phyloP scores from a whole-genome alignment of 768 basidiomycete genomes.

The Candolleomyces eurysporus region DNA sequence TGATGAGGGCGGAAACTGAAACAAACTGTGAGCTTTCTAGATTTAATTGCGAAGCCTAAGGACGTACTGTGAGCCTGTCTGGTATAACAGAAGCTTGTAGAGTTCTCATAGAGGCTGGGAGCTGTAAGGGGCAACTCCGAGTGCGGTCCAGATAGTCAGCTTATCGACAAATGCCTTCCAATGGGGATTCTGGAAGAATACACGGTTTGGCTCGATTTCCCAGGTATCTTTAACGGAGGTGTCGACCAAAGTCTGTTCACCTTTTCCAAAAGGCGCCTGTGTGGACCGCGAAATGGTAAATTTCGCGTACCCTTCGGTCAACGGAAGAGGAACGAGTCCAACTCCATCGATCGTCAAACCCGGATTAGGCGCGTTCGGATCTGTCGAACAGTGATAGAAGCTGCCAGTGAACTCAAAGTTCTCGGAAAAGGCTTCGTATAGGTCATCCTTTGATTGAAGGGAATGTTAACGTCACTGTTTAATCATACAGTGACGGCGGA shows the following conservation, averaged over 20 bases:
- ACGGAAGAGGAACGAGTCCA: constrained; percentile 43
- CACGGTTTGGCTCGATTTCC: constrained; percentile 42
- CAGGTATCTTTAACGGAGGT: constrained; percentile 47
- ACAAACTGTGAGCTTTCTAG: too few species aligned
- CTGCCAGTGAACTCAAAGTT: constrained; percentile 32
- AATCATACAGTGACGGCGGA: too few species aligned
- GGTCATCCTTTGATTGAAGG: constrained; percentile 21
- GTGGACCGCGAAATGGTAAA: constrained; percentile 30
- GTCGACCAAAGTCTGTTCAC: neutral
- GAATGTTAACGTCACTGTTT: too few species aligned
- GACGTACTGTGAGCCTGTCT: too few species aligned
- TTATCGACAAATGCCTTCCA: constrained; percentile 38
- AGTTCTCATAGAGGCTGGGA: constrained; percentile 20
- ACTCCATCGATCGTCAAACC: constrained; percentile 35
- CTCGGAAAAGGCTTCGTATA: constrained; percentile 26
- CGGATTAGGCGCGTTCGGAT: constrained; percentile 38
- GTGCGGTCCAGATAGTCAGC: constrained; percentile 26
- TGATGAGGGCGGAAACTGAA: constrained; percentile 45
- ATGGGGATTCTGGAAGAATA: constrained; percentile 38
- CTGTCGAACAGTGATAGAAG: constrained; percentile 24
- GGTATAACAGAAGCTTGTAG: too few species aligned
- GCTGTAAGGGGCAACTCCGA: constrained; percentile 32
- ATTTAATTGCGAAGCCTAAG: too few species aligned
- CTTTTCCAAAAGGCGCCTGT: too few species aligned
- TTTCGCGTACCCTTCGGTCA: constrained; percentile 37